phyloP scores from a whole-genome alignment of 352 stramenopile species.

The Phytophthora pseudosyringae region DNA sequence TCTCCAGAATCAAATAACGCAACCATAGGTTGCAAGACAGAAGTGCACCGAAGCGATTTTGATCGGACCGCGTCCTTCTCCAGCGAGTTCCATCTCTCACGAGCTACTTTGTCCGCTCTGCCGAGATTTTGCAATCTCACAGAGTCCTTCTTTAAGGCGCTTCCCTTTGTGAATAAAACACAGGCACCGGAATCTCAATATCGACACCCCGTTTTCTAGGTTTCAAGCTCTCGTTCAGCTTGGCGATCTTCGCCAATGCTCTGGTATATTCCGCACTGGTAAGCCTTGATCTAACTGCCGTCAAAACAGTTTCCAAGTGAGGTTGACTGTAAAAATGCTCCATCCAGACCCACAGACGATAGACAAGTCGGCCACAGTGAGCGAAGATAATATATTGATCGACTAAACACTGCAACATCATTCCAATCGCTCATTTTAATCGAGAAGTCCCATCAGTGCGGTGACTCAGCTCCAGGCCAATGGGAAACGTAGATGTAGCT shows the following conservation, averaged over 20 bases:
- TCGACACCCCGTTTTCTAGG: not conserved
- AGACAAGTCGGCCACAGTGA: too few species aligned
- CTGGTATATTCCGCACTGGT: not conserved
- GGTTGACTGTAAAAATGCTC: too few species aligned
- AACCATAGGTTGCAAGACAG: conserved; percentile 15
- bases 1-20: conserved; percentile 12
- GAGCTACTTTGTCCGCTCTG: conserved; percentile 15
- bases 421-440: too few species aligned
- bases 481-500: too few species aligned
- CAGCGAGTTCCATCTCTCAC: conserved; percentile 17
- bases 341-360: too few species aligned
- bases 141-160: not conserved
- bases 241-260: conserved; percentile 7
- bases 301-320: too few species aligned
- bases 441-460: too few species aligned
- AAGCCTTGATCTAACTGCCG: too few species aligned
- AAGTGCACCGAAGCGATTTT: conserved; percentile 22
- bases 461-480: too few species aligned
- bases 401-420: too few species aligned
- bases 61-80: conserved; percentile 21
- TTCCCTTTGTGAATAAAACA: not conserved
- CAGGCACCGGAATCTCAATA: conserved; percentile 11
- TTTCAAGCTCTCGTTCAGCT: not conserved
- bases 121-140: not conserved
- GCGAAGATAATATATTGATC: too few species aligned